Evolutionary conservation across 306 rosid species (phyloP).

Genomic region (Medicago truncatula): MtrunA17r5.0-ANR NC_053046.1:32656001-32656500

Average conservation of each 20-base stretch:
- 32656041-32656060: background rate
- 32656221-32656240: constrained; percentile 65
- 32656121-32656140: background rate
- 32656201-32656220: constrained; percentile 64
- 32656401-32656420: constrained; percentile 57
- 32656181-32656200: constrained; percentile 62
- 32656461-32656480: too few relatives aligned
- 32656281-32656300: constrained; percentile 80
- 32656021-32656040: background rate
- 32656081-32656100: background rate
- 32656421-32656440: too few relatives aligned
- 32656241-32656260: constrained; percentile 60
- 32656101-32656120: background rate
- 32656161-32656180: constrained; percentile 47
- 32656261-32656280: constrained; percentile 66
- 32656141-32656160: background rate
- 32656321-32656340: constrained; percentile 83
- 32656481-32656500: too few relatives aligned
- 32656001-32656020: background rate
- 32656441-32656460: too few relatives aligned
- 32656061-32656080: background rate
- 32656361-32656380: constrained; percentile 86
- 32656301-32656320: constrained; percentile 63
- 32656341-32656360: constrained; percentile 82
- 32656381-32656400: constrained; percentile 87